phyloP scores from a whole-genome alignment of 108 stramenopile species.

The Cylindrotheca fusiformis region DNA sequence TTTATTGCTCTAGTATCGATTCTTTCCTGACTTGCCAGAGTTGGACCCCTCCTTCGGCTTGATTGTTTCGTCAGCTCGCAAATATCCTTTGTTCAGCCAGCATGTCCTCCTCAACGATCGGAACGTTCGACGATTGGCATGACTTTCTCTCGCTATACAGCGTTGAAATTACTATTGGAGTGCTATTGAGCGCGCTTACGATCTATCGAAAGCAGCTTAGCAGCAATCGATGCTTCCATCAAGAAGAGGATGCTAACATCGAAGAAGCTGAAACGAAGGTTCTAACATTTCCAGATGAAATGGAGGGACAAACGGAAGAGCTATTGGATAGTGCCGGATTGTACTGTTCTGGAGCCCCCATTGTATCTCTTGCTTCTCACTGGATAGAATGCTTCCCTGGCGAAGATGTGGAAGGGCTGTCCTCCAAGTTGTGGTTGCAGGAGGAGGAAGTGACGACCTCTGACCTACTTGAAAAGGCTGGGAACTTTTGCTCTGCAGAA shows the following conservation, averaged over 20 bases:
- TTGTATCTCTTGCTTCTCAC: slow-evolving; percentile 12
- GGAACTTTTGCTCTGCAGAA: slow-evolving; percentile 28
- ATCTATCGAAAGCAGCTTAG: slow-evolving; percentile 78
- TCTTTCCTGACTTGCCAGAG: no score
- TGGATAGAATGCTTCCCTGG: slow-evolving; percentile 18
- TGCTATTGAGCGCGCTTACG: slow-evolving; percentile 54
- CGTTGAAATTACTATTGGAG: slow-evolving; percentile 15
- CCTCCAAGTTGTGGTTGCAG: slow-evolving; percentile 3
- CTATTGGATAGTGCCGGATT: slow-evolving; percentile 63
- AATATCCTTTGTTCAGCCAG: no score
- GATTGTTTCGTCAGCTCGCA: no score
- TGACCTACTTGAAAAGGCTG: slow-evolving; percentile 28
- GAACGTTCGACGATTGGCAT: slow-evolving; percentile 21
- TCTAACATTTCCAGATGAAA: slow-evolving; percentile 3
- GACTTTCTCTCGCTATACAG: slow-evolving; percentile 25
- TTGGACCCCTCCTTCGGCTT: no score
- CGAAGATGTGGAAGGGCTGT: slow-evolving; percentile 1
- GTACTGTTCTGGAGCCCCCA: slow-evolving; percentile 29
- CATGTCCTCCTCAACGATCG: no score
- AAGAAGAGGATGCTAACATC: slow-evolving; percentile 38
- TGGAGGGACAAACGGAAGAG: slow-evolving; percentile 53
- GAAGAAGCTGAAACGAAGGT: slow-evolving; percentile 6
- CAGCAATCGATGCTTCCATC: slow-evolving; percentile 76
- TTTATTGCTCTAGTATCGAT: no score
- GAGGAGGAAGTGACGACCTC: slow-evolving; percentile 14